These are phyloP conservation scores for Anaeromyces robustus DNA, from an alignment of 192 early-diverging fungal genomes.

Conservation along the genomic window DNA sequence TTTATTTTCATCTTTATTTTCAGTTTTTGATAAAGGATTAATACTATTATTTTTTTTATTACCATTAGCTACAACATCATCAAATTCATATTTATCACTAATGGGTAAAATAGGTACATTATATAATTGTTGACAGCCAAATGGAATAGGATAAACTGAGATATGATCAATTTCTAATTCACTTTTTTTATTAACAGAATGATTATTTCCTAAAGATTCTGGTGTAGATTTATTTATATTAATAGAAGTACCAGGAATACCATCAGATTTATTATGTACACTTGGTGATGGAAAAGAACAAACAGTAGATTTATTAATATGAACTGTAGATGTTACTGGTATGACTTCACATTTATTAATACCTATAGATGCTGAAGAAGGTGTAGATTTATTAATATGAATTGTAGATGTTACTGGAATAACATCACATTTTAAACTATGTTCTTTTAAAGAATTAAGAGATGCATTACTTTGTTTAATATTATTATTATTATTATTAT, in stretches of 20 bases:
- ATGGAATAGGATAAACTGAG: neutral
- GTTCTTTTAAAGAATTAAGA: neutral
- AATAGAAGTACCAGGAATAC: neutral
- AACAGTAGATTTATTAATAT: neutral
- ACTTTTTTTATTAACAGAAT: neutral
- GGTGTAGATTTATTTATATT: neutral
- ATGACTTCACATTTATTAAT: neutral
- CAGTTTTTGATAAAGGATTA: too few species aligned
- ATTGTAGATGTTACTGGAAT: neutral
- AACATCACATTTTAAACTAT: neutral
- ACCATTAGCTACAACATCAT: neutral
- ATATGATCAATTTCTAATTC: neutral
- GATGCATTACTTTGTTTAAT: too few species aligned
- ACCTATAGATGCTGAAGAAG: neutral
- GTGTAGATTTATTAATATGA: neutral
- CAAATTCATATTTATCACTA: neutral
- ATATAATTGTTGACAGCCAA: neutral
- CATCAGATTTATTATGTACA: neutral
- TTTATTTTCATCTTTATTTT: too few species aligned
- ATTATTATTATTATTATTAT: too few species aligned
- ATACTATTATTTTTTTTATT: too few species aligned
- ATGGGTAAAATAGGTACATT: neutral
- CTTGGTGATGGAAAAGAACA: too few species aligned
- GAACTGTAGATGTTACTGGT: neutral
- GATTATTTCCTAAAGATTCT: neutral